A percentile compares a stretch with the other conserved stretches of the same genome.
These are phyloP conservation scores for Fusarium sp. DNA, from an alignment of 2,329 filamentous ascomycete genomes.

Conservation along the genomic window DNA sequence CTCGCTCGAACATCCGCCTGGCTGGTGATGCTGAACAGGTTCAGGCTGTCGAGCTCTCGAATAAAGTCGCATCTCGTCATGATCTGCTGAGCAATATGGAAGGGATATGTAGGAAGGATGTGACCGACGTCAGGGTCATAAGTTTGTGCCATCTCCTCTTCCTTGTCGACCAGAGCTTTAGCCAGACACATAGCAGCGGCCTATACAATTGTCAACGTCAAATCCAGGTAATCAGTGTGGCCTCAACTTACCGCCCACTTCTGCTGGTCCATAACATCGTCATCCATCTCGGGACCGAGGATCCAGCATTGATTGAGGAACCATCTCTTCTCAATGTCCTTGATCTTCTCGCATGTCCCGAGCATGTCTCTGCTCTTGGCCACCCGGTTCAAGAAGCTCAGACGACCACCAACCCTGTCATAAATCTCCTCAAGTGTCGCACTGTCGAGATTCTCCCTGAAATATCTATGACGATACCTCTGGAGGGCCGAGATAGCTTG, in stretches of 20 bases:
- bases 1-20: conserved; percentile 89
- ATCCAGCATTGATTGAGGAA: conserved; percentile 83
- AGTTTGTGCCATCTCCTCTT: conserved; percentile 72
- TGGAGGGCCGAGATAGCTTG: conserved; percentile 82
- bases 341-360: conserved; percentile 79
- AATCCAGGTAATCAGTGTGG: not conserved
- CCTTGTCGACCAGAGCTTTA: conserved; percentile 87
- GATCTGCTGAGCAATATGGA: conserved; percentile 87
- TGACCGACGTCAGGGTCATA: conserved; percentile 78
- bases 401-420: conserved; percentile 84
- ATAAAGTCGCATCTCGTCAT: conserved; percentile 98
- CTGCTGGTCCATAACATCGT: conserved; percentile 98
- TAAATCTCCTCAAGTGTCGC: conserved; percentile 82
- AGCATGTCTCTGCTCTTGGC: conserved; percentile 90
- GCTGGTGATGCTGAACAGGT: conserved; percentile 94
- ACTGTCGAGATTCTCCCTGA: conserved; percentile 67
- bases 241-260: conserved; percentile 82
- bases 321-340: conserved; percentile 78
- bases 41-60: conserved; percentile 89
- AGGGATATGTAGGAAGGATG: conserved; percentile 81
- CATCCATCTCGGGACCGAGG: conserved; percentile 82
- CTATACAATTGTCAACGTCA: conserved; percentile 52
- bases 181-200: conserved; percentile 95
- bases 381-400: conserved; percentile 89
- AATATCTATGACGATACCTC: conserved; percentile 85